phyloP scores from a whole-genome alignment of 441 rosid species.

The Eutrema salsugineum region DNA sequence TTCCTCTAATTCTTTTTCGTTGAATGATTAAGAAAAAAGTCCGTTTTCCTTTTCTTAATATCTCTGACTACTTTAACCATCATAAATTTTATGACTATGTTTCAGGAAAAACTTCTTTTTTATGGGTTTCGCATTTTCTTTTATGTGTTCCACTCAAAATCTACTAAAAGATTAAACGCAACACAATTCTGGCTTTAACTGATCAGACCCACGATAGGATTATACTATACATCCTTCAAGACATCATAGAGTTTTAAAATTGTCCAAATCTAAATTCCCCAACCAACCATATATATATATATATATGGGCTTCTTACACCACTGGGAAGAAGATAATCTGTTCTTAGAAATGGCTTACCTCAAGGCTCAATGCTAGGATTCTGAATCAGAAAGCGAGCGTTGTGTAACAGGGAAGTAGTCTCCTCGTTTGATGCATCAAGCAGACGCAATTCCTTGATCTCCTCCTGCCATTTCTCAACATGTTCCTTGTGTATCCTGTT shows the following conservation, averaged over 20 bases:
- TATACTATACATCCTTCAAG: neutral
- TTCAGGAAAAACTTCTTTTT: neutral
- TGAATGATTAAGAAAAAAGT: neutral
- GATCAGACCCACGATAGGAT: neutral
- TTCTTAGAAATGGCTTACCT: constrained; percentile 27
- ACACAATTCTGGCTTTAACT: neutral
- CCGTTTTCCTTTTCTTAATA: neutral
- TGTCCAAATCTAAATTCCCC: neutral
- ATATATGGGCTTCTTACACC: neutral
- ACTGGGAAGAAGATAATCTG: neutral
- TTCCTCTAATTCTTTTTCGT: neutral
- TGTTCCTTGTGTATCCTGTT: constrained; percentile 81
- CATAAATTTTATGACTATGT: neutral
- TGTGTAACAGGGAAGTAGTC: constrained; percentile 47
- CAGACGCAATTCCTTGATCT: constrained; percentile 68
- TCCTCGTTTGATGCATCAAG: constrained; percentile 82
- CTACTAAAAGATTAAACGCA: neutral
- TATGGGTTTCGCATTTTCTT: neutral
- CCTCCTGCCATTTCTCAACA: constrained; percentile 88
- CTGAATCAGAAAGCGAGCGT: constrained; percentile 59
- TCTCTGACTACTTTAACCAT: neutral
- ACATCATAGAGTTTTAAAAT: neutral
- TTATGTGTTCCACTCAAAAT: neutral
- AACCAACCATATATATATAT: neutral
- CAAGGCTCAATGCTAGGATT: constrained; percentile 46